Percentiles rank a stretch among this genome's conserved stretches.
phyloP scores from a whole-genome alignment of 75 land plant genomes.

The Isoetes taiwanensis region DNA sequence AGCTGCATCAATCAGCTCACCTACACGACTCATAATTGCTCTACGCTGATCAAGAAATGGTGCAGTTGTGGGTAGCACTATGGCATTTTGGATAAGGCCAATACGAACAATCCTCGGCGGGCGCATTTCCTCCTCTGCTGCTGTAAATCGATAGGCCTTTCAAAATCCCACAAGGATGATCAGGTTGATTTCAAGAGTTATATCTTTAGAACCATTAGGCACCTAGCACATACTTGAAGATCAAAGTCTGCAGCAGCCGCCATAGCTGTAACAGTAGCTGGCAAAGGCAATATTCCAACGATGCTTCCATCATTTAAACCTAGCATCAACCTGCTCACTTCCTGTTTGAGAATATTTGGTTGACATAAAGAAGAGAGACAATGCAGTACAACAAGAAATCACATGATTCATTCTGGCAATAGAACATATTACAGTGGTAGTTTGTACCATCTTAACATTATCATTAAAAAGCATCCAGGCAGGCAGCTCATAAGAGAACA shows the following conservation, averaged over 20 bases:
- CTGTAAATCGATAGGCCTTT: constrained; percentile 63
- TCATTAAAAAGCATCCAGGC: too few relatives aligned
- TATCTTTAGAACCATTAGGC: not conserved
- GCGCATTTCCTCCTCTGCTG: constrained; percentile 64
- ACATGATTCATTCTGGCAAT: not conserved
- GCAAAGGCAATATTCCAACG: constrained; percentile 33
- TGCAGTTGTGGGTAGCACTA: constrained; percentile 67
- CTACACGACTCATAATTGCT: constrained; percentile 62
- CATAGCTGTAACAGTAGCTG: constrained; percentile 23
- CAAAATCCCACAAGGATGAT: not conserved
- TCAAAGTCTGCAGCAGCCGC: constrained; percentile 48
- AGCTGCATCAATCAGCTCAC: constrained; percentile 66
- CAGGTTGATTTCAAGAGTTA: not conserved
- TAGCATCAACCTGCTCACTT: constrained; percentile 68
- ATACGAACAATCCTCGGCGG: constrained; percentile 62
- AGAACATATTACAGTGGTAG: not conserved
- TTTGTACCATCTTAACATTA: too few relatives aligned
- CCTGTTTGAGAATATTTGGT: constrained; percentile 49
- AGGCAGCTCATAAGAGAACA: too few relatives aligned
- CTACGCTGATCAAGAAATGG: constrained; percentile 58
- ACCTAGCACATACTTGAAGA: constrained; percentile 39
- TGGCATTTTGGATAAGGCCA: constrained; percentile 83
- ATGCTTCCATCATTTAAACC: constrained; percentile 68
- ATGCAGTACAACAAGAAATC: not conserved
- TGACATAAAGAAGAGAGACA: not conserved